A percentile compares a stretch with the other conserved stretches of the same genome.
These are phyloP conservation scores for Pyronema domesticum DNA, from an alignment of 495 filamentous ascomycete species.

Conservation along the genomic window DNA sequence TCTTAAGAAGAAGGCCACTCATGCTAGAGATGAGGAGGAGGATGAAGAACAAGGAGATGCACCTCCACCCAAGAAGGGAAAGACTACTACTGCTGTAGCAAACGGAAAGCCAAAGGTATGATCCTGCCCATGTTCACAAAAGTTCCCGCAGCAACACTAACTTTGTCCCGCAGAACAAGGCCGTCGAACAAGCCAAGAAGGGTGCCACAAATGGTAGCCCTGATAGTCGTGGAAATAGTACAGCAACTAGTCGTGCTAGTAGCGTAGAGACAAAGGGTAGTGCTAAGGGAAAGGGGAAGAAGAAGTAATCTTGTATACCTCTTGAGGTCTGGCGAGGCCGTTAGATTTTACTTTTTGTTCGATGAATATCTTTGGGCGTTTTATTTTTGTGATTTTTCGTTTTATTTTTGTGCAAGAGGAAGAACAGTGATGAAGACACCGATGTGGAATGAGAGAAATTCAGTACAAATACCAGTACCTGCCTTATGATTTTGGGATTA, in stretches of 20 bases:
- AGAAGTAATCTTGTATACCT: slow-evolving; percentile 28
- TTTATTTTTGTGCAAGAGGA: no score
- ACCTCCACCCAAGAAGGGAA: slow-evolving; percentile 82
- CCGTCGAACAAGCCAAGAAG: slow-evolving; percentile 43
- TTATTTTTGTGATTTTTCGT: no score
- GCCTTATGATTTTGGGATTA: no score
- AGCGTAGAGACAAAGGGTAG: slow-evolving; percentile 33
- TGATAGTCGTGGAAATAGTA: slow-evolving; percentile 33
- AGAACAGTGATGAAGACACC: no score
- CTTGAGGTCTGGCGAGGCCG: no score
- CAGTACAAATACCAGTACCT: no score
- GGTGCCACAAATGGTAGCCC: slow-evolving; percentile 28
- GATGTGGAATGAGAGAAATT: no score
- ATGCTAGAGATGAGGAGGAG: slow-evolving; percentile 63
- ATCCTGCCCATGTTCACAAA: slow-evolving; percentile 15
- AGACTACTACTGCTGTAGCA: slow-evolving; percentile 55
- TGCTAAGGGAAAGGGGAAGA: slow-evolving; percentile 29
- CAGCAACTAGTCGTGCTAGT: slow-evolving; percentile 36
- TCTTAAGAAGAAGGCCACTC: slow-evolving; percentile 55
- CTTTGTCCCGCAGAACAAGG: slow-evolving; percentile 35
- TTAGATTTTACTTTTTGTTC: no score
- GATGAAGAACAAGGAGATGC: slow-evolving; percentile 57
- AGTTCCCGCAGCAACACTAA: not conserved
- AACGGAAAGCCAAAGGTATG: slow-evolving; percentile 34
- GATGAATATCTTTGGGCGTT: no score